These are phyloP conservation scores for Penicillium sp. DNA, from an alignment of 2,329 filamentous ascomycete species.

Conservation along the genomic window DNA sequence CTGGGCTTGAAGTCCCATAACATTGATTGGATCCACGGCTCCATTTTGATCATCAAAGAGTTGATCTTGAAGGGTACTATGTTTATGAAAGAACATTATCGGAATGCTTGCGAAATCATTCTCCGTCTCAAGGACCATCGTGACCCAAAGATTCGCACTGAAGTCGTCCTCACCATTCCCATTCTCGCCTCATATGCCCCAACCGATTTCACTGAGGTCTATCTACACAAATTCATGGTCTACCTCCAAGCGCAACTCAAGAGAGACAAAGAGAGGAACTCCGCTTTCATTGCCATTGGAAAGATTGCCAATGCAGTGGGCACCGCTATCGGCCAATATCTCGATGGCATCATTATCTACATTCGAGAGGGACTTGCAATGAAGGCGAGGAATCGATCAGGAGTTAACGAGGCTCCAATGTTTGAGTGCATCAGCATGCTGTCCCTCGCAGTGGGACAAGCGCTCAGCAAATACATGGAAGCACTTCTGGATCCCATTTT, in stretches of 20 bases:
- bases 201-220: constrained; percentile 78
- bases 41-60: constrained; percentile 86
- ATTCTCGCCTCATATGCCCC: constrained; percentile 91
- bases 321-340: constrained; percentile 88
- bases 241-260: constrained; percentile 92
- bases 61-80: constrained; percentile 92
- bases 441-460: constrained; percentile 91
- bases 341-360: constrained; percentile 90
- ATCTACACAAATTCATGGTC: constrained; percentile 95
- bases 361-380: constrained; percentile 86
- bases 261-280: constrained; percentile 88
- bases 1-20: constrained; percentile 75
- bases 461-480: constrained; percentile 97
- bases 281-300: constrained; percentile 92
- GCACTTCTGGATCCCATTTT: constrained; percentile 94
- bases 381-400: constrained; percentile 64
- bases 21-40: constrained; percentile 89
- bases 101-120: constrained; percentile 88
- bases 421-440: constrained; percentile 98
- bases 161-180: constrained; percentile 86
- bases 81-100: constrained; percentile 97
- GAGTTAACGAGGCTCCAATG: constrained; percentile 67
- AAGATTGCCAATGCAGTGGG: constrained; percentile 96
- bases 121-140: constrained; percentile 90
- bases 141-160: constrained; percentile 80